Percentiles rank a stretch among this genome's conserved stretches.
These are phyloP conservation scores for Apophysomyces trapeziformis DNA, from an alignment of 371 early-diverging fungal genomes.

Conservation along the genomic window DNA sequence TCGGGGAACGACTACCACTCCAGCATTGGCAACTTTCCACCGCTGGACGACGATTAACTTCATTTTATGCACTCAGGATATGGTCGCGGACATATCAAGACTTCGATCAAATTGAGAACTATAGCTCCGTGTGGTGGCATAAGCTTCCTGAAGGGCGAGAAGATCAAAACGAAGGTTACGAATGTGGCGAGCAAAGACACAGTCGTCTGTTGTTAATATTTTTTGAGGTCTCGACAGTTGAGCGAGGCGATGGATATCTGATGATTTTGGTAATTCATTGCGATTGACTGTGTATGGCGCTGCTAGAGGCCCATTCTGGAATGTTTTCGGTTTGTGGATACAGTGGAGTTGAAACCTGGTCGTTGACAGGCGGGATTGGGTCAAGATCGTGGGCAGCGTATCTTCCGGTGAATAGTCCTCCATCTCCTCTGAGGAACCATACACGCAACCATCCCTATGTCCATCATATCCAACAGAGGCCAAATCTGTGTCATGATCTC, in stretches of 20 bases:
- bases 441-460: too few species aligned
- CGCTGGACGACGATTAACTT: slow-evolving; percentile 7
- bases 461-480: too few species aligned
- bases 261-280: background rate
- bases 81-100: background rate
- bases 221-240: slow-evolving; percentile 22
- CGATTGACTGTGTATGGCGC: background rate
- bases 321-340: too few species aligned
- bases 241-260: slow-evolving; percentile 17
- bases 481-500: too few species aligned
- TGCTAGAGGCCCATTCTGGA: background rate
- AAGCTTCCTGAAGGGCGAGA: slow-evolving; percentile 16
- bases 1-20: background rate
- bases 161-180: slow-evolving; percentile 8
- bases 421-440: background rate
- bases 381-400: background rate
- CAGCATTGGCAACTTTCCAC: background rate
- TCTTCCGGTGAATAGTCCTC: background rate
- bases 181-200: slow-evolving; percentile 4
- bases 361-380: background rate
- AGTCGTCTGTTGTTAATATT: background rate
- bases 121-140: slow-evolving; percentile 5
- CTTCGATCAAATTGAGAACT: slow-evolving; percentile 1
- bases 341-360: too few species aligned
- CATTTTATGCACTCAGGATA: slow-evolving; percentile 3